Evolutionary conservation across 371 early-diverging fungal species (phyloP).

Genomic region (Sporodiniella umbellata): DNA sequence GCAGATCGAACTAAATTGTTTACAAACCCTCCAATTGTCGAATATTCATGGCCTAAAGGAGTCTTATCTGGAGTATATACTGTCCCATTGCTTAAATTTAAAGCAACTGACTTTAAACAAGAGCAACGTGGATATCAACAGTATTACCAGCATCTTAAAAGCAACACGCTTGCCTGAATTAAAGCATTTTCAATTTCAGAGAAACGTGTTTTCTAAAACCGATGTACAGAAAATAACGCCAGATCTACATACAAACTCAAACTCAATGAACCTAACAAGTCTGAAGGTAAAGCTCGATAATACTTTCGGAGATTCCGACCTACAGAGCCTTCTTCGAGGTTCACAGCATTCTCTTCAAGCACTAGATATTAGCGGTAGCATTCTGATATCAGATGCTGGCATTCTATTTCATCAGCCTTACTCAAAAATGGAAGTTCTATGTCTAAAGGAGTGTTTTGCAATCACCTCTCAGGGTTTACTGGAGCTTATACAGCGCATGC

Average conservation of each 20-base stretch:
- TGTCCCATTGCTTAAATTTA: constrained; percentile 15
- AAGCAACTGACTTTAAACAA: constrained; percentile 5
- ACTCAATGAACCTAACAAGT: background rate
- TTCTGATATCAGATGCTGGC: constrained; percentile 2
- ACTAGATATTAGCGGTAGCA: constrained; percentile 7
- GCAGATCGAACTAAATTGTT: background rate
- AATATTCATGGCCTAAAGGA: constrained; percentile 24
- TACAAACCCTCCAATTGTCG: constrained; percentile 9
- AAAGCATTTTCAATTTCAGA: constrained; percentile 9
- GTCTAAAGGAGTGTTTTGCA: constrained; percentile 11
- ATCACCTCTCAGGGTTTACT: constrained; percentile 2
- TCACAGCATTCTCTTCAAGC: background rate
- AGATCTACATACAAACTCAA: background rate
- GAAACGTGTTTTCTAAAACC: constrained; percentile 1
- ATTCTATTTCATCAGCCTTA: background rate
- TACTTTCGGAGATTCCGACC: background rate
- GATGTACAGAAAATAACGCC: background rate
- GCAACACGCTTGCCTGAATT: background rate
- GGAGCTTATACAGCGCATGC: constrained; percentile 1
- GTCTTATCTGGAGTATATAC: constrained; percentile 9
- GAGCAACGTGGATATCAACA: constrained; percentile 19
- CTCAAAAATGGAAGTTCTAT: background rate
- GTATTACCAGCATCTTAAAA: constrained; percentile 14
- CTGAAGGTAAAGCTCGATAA: background rate
- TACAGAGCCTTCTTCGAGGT: background rate